Conservation (phyloP, 495 filamentous ascomycete genomes). For the Glarea lozoyensis region DNA sequence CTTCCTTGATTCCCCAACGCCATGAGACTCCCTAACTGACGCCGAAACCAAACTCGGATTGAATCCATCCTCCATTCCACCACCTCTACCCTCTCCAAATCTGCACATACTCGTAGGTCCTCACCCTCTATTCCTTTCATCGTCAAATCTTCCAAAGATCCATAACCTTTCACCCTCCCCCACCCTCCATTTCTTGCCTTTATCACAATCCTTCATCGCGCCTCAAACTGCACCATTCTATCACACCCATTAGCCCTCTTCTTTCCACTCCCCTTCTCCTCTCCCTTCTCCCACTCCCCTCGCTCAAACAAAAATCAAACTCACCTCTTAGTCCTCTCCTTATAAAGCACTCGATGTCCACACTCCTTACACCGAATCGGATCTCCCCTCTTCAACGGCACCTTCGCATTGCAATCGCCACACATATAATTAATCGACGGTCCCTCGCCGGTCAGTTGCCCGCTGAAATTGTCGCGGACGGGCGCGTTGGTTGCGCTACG, state of each 20-base stretch:
- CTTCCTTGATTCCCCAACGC: too few relatives aligned
- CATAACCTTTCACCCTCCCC: too few relatives aligned
- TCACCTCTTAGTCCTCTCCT: conserved; percentile 95
- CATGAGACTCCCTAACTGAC: not conserved
- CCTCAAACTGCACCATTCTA: conserved; percentile 97
- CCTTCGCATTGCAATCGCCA: conserved; percentile 82
- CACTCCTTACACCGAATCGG: conserved; percentile 94
- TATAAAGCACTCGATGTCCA: conserved; percentile 92
- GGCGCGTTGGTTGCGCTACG: too few relatives aligned
- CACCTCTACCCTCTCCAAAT: not conserved
- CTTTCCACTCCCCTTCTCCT: not conserved
- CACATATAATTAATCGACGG: conserved; percentile 74
- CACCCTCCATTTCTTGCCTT: too few relatives aligned
- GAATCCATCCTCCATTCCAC: conserved; percentile 1
- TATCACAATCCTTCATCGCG: conserved; percentile 55
- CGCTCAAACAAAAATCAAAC: too few relatives aligned
- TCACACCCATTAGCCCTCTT: conserved; percentile 8
- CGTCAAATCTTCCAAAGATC: too few relatives aligned
- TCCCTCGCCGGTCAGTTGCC: conserved; percentile 26
- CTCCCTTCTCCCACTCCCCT: not conserved
- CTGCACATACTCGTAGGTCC: too few relatives aligned
- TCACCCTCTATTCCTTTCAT: too few relatives aligned
- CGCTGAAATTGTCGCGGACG: too few relatives aligned
- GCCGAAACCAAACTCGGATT: not conserved
- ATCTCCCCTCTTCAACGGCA: conserved; percentile 73